Conservation (phyloP, 2,329 filamentous ascomycete genomes). For the Fusarium sp. region DNA sequence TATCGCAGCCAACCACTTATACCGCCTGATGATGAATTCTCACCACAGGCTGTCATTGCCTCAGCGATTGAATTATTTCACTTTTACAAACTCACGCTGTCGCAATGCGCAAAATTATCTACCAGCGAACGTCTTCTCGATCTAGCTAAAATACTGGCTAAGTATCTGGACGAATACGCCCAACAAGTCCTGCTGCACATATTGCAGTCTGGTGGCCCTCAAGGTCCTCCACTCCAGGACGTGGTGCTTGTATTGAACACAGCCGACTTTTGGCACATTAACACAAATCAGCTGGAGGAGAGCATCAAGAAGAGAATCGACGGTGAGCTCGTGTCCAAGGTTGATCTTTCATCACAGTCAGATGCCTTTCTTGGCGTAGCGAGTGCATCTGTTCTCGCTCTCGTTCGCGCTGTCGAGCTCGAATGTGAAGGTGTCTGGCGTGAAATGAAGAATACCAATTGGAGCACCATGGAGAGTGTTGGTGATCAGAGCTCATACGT, state of each 20-base stretch:
- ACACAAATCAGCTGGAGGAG: conserved; percentile 92
- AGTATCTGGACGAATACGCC: conserved; percentile 94
- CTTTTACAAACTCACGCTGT: conserved; percentile 92
- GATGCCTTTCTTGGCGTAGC: conserved; percentile 97
- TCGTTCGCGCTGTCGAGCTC: conserved; percentile 85
- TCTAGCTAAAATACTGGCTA: conserved; percentile 84
- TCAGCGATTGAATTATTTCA: conserved; percentile 98
- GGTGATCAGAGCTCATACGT: conserved; percentile 96
- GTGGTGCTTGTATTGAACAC: conserved; percentile 91
- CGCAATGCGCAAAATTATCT: conserved; percentile 95
- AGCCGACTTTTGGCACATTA: conserved; percentile 95
- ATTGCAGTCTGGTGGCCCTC: conserved; percentile 66
- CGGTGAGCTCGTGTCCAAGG: conserved; percentile 75
- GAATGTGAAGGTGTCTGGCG: conserved; percentile 90
- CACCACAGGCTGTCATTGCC: conserved; percentile 85
- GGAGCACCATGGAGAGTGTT: conserved; percentile 92
- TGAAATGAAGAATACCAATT: conserved; percentile 96
- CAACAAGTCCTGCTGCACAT: conserved; percentile 88
- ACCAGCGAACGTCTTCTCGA: conserved; percentile 89
- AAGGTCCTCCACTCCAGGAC: conserved; percentile 72
- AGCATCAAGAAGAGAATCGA: conserved; percentile 94
- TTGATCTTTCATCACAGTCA: conserved; percentile 92
- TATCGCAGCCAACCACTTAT: conserved; percentile 87
- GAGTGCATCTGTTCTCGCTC: conserved; percentile 82
- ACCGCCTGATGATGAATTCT: conserved; percentile 90